Percentiles rank a stretch among this genome's conserved stretches.
These are phyloP conservation scores for Cephaloascus albidus DNA, from an alignment of 805 yeast genomes.

Conservation along the genomic window DNA sequence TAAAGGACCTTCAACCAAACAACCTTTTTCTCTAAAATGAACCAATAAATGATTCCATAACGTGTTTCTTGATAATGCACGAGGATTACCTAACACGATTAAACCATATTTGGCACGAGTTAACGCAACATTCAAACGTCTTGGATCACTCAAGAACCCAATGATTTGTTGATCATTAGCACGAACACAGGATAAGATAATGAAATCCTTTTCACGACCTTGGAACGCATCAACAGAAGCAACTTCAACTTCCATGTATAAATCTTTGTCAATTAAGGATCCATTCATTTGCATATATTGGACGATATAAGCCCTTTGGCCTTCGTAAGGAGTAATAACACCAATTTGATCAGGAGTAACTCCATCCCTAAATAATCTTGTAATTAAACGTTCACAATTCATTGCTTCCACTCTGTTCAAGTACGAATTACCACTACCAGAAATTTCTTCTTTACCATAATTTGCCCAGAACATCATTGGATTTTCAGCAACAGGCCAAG, in stretches of 20 bases:
- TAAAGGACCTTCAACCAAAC: constrained; percentile 84
- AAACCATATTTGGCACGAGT: constrained; percentile 84
- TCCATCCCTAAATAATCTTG: constrained; percentile 68
- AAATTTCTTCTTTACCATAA: constrained; percentile 82
- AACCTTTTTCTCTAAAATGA: constrained; percentile 77
- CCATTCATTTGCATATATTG: constrained; percentile 74
- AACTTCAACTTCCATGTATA: constrained; percentile 70
- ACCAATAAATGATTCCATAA: constrained; percentile 73
- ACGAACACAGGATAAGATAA: constrained; percentile 43
- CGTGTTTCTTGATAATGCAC: constrained; percentile 57
- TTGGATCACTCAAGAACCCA: constrained; percentile 78
- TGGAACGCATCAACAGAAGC: constrained; percentile 68
- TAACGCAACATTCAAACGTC: constrained; percentile 83
- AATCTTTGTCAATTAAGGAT: constrained; percentile 46
- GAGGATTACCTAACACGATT: constrained; percentile 76
- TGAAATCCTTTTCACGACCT: constrained; percentile 47
- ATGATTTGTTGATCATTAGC: constrained; percentile 67
- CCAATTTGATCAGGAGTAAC: constrained; percentile 78
- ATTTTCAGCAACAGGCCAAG: constrained; percentile 79
- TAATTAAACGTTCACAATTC: constrained; percentile 74
- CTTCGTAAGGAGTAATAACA: constrained; percentile 90
- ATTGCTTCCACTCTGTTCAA: constrained; percentile 84
- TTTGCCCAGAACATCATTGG: constrained; percentile 98
- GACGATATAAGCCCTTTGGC: constrained; percentile 75
- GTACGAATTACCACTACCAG: constrained; percentile 72